Conservation (phyloP, 73 alveolate species). For the Stentor coeruleus region DNA sequence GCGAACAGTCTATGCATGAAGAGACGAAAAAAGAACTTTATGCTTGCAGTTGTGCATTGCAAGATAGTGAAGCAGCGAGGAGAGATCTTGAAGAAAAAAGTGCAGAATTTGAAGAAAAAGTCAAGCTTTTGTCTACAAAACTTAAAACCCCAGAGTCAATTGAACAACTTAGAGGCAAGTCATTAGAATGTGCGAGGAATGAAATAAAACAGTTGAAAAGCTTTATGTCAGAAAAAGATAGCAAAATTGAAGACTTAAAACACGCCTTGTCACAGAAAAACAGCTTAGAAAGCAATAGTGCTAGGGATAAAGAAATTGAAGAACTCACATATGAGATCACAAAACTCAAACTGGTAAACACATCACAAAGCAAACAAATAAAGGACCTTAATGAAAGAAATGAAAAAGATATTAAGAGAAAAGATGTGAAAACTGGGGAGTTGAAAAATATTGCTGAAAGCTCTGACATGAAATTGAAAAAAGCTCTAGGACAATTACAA, state of each 20-base stretch:
- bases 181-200: neutral
- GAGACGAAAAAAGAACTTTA: constrained; percentile 19
- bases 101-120: neutral
- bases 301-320: constrained; percentile 20
- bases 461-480: neutral
- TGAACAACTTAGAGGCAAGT: constrained; percentile 16
- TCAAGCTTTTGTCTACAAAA: neutral
- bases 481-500: neutral
- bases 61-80: neutral
- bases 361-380: neutral
- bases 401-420: neutral
- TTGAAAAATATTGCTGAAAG: neutral
- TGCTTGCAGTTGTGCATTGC: neutral
- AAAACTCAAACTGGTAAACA: neutral
- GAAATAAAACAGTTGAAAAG: neutral
- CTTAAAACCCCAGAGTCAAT: neutral
- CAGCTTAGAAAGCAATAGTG: constrained; percentile 10
- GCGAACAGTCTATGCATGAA: constrained; percentile 9
- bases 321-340: constrained; percentile 13
- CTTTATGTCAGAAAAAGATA: neutral
- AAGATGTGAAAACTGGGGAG: neutral
- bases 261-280: constrained; percentile 21
- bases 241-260: neutral
- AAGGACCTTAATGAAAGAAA: neutral
- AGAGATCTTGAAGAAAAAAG: neutral